Percentiles rank a stretch among this genome's conserved stretches.
Evolutionary conservation across 164 flowering plant genomes (phyloP).

Genomic region (Umbellularia californica): DNA sequence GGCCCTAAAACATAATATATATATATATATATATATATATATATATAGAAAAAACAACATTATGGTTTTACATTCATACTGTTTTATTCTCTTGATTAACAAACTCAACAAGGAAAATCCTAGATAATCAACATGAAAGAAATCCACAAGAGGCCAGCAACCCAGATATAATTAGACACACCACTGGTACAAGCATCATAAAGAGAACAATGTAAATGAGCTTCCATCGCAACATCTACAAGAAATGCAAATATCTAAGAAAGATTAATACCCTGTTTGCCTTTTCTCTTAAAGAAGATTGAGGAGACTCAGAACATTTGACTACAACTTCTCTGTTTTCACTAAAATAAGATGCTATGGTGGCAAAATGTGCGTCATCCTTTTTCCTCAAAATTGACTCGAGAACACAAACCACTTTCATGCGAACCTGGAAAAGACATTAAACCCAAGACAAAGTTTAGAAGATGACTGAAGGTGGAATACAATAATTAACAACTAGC

Average conservation of each 20-base stretch:
- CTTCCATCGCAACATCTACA: neutral
- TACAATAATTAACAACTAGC: neutral
- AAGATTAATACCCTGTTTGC: conserved; percentile 56
- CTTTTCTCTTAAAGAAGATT: conserved; percentile 84
- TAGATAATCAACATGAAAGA: too few relatives aligned
- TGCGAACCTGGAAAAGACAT: conserved; percentile 56
- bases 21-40: too few relatives aligned
- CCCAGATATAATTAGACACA: too few relatives aligned
- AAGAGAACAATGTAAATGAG: neutral
- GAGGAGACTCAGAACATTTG: conserved; percentile 87
- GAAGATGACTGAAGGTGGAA: neutral
- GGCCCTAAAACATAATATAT: too few relatives aligned
- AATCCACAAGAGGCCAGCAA: too few relatives aligned
- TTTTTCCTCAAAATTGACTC: conserved; percentile 84
- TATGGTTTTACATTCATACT: too few relatives aligned
- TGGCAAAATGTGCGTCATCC: conserved; percentile 59
- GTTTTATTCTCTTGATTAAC: too few relatives aligned
- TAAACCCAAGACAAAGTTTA: neutral
- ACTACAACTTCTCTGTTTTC: conserved; percentile 65
- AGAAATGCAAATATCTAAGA: neutral
- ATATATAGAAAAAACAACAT: too few relatives aligned
- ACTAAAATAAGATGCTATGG: conserved; percentile 64
- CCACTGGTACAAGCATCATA: too few relatives aligned
- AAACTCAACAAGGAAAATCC: too few relatives aligned
- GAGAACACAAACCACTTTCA: conserved; percentile 90